Evolutionary conservation across 805 yeast genomes (phyloP), one percentile per base, ranked within the genome.

Genomic region (Ogataea populi-albae): DNA sequence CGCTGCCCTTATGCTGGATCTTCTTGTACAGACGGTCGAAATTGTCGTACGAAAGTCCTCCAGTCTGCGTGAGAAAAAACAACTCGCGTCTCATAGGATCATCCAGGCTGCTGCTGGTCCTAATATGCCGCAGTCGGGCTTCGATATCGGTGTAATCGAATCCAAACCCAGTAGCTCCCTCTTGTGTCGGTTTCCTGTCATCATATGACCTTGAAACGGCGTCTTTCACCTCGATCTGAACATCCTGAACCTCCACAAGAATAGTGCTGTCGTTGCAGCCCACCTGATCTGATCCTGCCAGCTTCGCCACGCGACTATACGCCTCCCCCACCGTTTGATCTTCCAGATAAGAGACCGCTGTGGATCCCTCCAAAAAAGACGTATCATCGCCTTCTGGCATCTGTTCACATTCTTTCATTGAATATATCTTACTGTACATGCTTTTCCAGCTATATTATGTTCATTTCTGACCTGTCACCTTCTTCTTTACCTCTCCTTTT

Each of bases 21-120:
- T 32, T 40, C 9, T 31, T 19, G 30, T 44, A 44, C 16, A 44
- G 35, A 7, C 41, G 38, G 25, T 44, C 48, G 18, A 44, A 40
- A 19, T 38, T 44, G 16, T 44, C 48, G 30, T 44, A 44, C 9
- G 48, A 40, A 31, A 44, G 25, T 18, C 39, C 34, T 12, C 48
- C 48, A 3, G 37, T 44, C 20, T 44, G 48, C 3, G 48, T 44
- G 18, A 39, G 26, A 17, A 44, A 44, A 17, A 44, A 44, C 6
- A 44, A 23, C 24, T 44, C 48, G 14, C 48, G 26, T 9, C 48
- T 35, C 12, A 44, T 41, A 15, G 26, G 30, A 30, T 44, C 45
- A 3, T 26, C 19, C 10, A 44, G 33, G n/a, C 38, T 37, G 17
- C 33, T 31, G 17, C 26, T 26, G 21, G 30, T 23, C n/a, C 34